A percentile compares a stretch with the other conserved stretches of the same genome.
Conservation (phyloP, 2,329 filamentous ascomycete genomes). For the Claviceps sp. region DNA sequence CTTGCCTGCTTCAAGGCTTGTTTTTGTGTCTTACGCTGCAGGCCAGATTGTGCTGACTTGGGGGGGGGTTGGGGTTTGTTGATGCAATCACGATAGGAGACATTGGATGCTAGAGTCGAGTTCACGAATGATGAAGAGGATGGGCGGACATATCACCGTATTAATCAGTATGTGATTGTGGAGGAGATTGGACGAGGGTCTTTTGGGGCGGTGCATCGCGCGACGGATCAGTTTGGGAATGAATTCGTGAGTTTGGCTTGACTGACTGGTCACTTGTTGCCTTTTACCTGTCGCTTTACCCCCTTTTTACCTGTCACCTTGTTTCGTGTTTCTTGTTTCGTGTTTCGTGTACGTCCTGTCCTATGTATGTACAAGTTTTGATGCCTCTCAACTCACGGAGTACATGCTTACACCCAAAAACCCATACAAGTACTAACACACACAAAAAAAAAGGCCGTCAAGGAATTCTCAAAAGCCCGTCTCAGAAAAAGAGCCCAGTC, state of each 20-base stretch:
- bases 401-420: too few relatives aligned
- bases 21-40: too few relatives aligned
- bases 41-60: too few relatives aligned
- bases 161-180: constrained; percentile 90
- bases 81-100: constrained; percentile 48
- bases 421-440: too few relatives aligned
- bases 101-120: constrained; percentile 75
- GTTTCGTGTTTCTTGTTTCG: too few relatives aligned
- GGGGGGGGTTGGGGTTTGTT: constrained; percentile 1
- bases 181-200: constrained; percentile 96
- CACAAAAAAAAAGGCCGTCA: constrained; percentile 67
- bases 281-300: too few relatives aligned
- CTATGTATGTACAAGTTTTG: too few relatives aligned
- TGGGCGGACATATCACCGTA: constrained; percentile 65
- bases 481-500: constrained; percentile 84
- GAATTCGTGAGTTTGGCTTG: constrained; percentile 73
- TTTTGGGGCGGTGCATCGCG: constrained; percentile 85
- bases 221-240: constrained; percentile 75
- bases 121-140: constrained; percentile 78
- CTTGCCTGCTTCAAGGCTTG: too few relatives aligned
- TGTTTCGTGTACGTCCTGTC: too few relatives aligned
- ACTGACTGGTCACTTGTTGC: too few relatives aligned
- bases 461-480: constrained; percentile 91
- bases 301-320: too few relatives aligned
- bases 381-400: too few relatives aligned